Conservation (phyloP, 179 eudicot species). For the Drosera spatulata region DNA sequence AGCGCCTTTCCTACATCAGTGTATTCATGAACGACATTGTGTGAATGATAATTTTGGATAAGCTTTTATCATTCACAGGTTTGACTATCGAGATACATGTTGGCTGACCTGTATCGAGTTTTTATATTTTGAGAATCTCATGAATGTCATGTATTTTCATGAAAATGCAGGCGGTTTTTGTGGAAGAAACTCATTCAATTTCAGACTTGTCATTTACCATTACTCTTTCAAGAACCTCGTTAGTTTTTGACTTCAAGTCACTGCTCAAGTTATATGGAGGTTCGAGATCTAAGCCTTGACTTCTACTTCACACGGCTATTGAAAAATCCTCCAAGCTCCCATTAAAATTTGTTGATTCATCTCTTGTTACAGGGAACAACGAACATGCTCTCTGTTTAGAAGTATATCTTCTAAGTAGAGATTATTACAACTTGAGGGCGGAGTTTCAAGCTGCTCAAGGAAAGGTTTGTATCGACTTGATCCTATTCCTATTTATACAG, state of each 20-base stretch:
- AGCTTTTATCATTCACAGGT: no score
- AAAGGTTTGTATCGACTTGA: conserved; percentile 34
- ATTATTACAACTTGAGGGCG: conserved; percentile 47
- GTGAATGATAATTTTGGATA: no score
- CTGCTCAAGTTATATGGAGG: conserved; percentile 46
- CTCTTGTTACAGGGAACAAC: conserved; percentile 37
- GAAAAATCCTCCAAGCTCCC: no score
- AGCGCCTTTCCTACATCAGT: no score
- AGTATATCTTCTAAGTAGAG: conserved; percentile 58
- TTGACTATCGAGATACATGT: no score
- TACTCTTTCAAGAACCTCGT: conserved; percentile 56
- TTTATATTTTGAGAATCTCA: background rate
- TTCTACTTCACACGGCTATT: background rate
- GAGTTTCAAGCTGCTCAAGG: conserved; percentile 73
- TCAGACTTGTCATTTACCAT: conserved; percentile 52
- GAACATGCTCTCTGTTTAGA: conserved; percentile 41
- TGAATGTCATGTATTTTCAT: background rate
- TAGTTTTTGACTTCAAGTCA: conserved; percentile 46
- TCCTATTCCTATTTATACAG: background rate
- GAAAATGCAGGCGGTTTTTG: conserved; percentile 46
- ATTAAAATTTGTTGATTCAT: background rate
- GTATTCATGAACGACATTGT: no score
- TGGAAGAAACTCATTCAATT: conserved; percentile 59
- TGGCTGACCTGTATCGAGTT: no score
- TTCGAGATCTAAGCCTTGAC: background rate